Base-by-base conservation (phyloP, 1,284 basidiomycete species). In the Malassezia japonica region DNA sequence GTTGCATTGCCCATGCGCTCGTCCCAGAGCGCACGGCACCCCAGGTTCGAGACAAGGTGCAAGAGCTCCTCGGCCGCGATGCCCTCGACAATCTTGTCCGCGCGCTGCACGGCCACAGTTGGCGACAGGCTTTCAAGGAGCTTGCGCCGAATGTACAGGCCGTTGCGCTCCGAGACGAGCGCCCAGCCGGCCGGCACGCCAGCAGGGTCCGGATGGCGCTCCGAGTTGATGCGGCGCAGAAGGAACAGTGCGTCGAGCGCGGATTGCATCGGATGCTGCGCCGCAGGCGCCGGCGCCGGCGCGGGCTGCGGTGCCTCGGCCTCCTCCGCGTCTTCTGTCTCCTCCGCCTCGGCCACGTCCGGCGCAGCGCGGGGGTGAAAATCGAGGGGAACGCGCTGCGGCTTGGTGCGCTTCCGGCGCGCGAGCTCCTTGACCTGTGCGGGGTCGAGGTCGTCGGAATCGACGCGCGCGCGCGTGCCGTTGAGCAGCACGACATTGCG, bases 21-120 rank as follows among this genome's bases (percentile, higher is more conserved):
- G 65, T 94, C 89, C 89, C 89, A 94, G 38, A 80, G 77, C 69
- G 81, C 83, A 48, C 87, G 79, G 58, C 81, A 84, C 6, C 62
- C 59, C 9, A 66, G 51, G n/a, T 82, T 81, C 20, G 82, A 80
- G 50, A 85, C 82, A 6, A 80, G 79, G 20, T 90, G 77, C 12
- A 86, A 78, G 38, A 74, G 46, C 67, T 98, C 92, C 64, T 95
- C 92, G 0, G 91, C 91, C 0, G 88, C 86, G 8, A 94, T 81
- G 1, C 92, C 91, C 70, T 96, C 86, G 40, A 98, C 84, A 55
- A 98, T 87, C 73, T 89, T 86, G 69, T 86, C 84, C 0, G 87
- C 88, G 55, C 84, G 84, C 68, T 91, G 85, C 4, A 96, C 82
- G 0, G 87, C 86, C 39, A 94, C 82, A 36, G 81, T 78, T 7